Evolutionary conservation across 1,139 yeast species (phyloP), one percentile per base, ranked within the genome.

Genomic region (Candida tunisiensis): DNA sequence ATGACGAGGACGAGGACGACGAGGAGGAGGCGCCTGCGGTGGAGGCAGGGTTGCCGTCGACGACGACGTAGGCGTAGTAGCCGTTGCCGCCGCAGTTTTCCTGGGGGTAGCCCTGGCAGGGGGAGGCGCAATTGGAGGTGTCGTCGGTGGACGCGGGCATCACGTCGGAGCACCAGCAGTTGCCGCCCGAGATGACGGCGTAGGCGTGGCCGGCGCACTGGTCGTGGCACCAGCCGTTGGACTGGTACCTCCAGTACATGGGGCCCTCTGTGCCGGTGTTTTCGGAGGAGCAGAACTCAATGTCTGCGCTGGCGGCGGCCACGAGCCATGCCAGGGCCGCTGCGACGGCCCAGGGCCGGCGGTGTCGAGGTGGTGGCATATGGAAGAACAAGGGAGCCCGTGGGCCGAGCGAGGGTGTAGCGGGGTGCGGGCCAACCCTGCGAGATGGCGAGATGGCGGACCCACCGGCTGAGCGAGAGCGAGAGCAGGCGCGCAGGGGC

Each of bases 161-260:
- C 20, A 47, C 42, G 41, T 72, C 58, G 8, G 77, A 60, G 42
- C 83, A 74, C 68, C 73, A 74, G 47, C 83, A 74, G 27, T 56
- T 34, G 28, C 50, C 39, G 15, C 54, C 57, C 33, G 62, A 73
- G 11, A 72, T 49, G 25, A 74, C 58, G 4, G 71, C 82, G 31
- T 61, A 67, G 3, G 70, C 60, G 40, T 51, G 66, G n/a, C 68
- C 71, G 3, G 34, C 19, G 43, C 83, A 74, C 21, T 53, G 46
- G 30, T 54, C 55, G 5, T 54, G 43, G 44, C 82, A 74, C 4
- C 45, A 46, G 1, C 82, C 82, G 37, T 62, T 65, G 20, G 75
- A 64, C 61, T 56, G 61, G 30, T 35, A 69, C 12, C 34, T 22
- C 26, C 32, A 18, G 34, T 37, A 68, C 3, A 11, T 11, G 8